Base-by-base conservation (phyloP, 495 filamentous ascomycete genomes). In the Hypoxylon perforatum region DNA sequence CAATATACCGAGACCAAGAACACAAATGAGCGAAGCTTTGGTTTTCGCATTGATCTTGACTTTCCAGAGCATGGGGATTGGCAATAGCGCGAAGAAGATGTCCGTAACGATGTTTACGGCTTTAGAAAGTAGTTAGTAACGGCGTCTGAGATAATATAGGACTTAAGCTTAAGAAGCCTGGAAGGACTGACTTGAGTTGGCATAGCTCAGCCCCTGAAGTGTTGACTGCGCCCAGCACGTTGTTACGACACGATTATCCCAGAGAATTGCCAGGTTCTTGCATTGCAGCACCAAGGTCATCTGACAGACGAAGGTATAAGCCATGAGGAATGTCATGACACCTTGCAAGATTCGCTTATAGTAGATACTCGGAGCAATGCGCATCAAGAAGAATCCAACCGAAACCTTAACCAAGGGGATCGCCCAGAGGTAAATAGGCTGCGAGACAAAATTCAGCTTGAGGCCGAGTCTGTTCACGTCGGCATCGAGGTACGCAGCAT, bases 351-450 rank as follows among this genome's bases (percentile, higher is more conserved):
- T 72, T 35, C 65, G 61, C 44, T 66, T 78, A 56, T 80, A 82
- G 5, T 64, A 55, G 44, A 67, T 65, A 1, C 62, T 69, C 5
- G 71, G 59, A 15, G 77, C 73, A 44, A 84, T 74, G 0, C 82
- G 77, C 47, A 83, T 46, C 19, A 84, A 61, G 57, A 83, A 82
- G 17, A 84, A 58, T 1, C 79, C 81, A 50, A 84, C 76, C 36
- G 78, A 79, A 41, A 82, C 55, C 64, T 85, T 85, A 21, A 80
- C 78, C 17, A 81, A 47, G 11, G 75, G 73, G 30, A 84, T 78
- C 0, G 65, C 76, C 63, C 75, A 75, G 6, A 82, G 68, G 42
- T 74, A 81, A 17, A 85, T 66, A 0, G 70, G 73, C 50, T 82
- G 79, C 0, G 73, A 76, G 30, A 78, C 73, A 36, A 82, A 81